Conservation (phyloP, 208 protist species). For the Leishmania mexicana region DNA sequence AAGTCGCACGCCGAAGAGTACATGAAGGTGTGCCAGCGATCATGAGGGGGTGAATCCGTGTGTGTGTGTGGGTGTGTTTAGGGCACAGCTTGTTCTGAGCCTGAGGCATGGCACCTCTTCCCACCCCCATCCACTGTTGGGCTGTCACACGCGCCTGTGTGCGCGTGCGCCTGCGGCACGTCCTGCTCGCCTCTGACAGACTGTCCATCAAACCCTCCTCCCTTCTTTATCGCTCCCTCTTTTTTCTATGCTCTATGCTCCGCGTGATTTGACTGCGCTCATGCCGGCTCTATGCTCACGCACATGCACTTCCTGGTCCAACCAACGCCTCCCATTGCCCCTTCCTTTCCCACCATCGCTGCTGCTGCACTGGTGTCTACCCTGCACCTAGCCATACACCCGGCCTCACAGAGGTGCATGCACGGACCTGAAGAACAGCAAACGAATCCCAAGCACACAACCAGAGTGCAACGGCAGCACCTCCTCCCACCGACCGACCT, state of each 20-base stretch:
- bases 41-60: neutral
- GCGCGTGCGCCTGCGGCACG: neutral
- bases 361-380: neutral
- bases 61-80: too few relatives aligned
- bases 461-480: neutral
- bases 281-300: neutral
- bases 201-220: neutral
- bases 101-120: neutral
- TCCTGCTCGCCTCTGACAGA: neutral
- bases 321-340: neutral
- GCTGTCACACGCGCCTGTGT: neutral
- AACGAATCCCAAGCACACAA: neutral
- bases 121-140: neutral
- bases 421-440: neutral
- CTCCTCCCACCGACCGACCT: conserved; percentile 2
- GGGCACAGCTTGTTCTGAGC: neutral
- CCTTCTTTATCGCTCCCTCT: neutral
- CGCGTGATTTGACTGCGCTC: neutral
- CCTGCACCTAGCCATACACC: neutral
- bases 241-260: neutral
- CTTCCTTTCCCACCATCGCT: neutral
- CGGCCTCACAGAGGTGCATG: neutral
- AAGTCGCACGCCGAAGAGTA: neutral
- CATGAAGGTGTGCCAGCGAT: neutral
- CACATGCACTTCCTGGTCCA: neutral